phyloP scores from a whole-genome alignment of 2,329 filamentous ascomycete genomes.

The Apiospora aurea region DNA sequence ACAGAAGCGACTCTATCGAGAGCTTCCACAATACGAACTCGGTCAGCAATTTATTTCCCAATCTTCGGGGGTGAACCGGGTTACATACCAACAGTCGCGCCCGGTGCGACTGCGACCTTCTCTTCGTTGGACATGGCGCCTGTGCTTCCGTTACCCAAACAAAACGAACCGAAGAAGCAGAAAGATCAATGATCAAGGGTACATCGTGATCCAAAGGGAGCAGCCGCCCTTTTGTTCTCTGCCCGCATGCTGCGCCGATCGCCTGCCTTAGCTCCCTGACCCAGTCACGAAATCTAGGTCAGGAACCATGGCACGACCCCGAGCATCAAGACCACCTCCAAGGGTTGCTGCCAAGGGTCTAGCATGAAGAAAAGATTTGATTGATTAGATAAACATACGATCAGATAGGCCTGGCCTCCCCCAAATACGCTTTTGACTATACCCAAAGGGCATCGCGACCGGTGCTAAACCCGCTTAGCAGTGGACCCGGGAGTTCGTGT shows the following conservation, averaged over 20 bases:
- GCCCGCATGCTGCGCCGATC: neutral
- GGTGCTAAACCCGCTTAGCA: neutral
- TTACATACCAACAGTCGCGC: neutral
- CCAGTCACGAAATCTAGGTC: neutral
- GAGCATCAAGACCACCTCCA: neutral
- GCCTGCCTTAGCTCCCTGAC: neutral
- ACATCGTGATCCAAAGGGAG: neutral
- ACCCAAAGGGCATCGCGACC: neutral
- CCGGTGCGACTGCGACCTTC: neutral
- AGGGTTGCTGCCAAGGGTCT: neutral
- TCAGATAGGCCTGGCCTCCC: neutral
- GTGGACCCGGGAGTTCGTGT: neutral
- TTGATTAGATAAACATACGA: conserved; percentile 24
- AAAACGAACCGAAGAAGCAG: neutral
- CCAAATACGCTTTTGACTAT: neutral
- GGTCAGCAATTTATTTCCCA: neutral
- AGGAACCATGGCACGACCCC: neutral
- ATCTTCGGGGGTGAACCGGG: no score
- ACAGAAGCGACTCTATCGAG: neutral
- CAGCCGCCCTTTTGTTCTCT: neutral
- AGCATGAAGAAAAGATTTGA: conserved; percentile 17
- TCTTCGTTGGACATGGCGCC: neutral
- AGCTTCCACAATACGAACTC: neutral
- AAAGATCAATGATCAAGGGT: neutral
- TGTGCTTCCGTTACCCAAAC: neutral